A percentile compares a stretch with the other conserved stretches of the same genome.
Conservation (phyloP, 2,329 filamentous ascomycete species). For the Fusarium siculi region DNA sequence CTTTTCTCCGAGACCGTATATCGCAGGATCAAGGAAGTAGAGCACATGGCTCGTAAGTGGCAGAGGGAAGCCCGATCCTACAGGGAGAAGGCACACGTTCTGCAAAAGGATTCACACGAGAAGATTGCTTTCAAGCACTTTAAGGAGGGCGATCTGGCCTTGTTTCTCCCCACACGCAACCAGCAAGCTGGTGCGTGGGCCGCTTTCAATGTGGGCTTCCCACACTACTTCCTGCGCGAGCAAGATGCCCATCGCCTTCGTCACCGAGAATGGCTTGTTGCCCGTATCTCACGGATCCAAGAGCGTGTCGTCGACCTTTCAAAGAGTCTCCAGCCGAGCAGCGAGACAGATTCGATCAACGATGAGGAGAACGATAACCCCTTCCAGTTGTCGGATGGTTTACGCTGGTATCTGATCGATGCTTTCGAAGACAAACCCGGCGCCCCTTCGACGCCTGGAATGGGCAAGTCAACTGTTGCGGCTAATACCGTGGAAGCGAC, state of each 20-base stretch:
- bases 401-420: slow-evolving; percentile 96
- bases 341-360: slow-evolving; percentile 62
- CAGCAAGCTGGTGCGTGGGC: slow-evolving; percentile 96
- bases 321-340: slow-evolving; percentile 70
- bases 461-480: slow-evolving; percentile 91
- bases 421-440: slow-evolving; percentile 92
- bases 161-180: slow-evolving; percentile 94
- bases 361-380: slow-evolving; percentile 92
- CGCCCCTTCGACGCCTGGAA: slow-evolving; percentile 89
- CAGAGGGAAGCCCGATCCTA: slow-evolving; percentile 89
- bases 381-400: slow-evolving; percentile 92
- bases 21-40: slow-evolving; percentile 91
- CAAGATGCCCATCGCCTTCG: slow-evolving; percentile 88
- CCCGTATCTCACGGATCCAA: slow-evolving; percentile 89
- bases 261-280: slow-evolving; percentile 94
- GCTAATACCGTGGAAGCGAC: slow-evolving; percentile 87
- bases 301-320: slow-evolving; percentile 93
- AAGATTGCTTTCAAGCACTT: slow-evolving; percentile 97
- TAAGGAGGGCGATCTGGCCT: slow-evolving; percentile 92
- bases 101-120: slow-evolving; percentile 88
- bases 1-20: slow-evolving; percentile 85
- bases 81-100: slow-evolving; percentile 83
- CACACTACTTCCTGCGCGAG: slow-evolving; percentile 96
- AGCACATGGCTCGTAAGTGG: slow-evolving; percentile 92
- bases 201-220: slow-evolving; percentile 96